Base-by-base conservation (phyloP, 2,329 filamentous ascomycete species). In the Penicillium palitans region DNA sequence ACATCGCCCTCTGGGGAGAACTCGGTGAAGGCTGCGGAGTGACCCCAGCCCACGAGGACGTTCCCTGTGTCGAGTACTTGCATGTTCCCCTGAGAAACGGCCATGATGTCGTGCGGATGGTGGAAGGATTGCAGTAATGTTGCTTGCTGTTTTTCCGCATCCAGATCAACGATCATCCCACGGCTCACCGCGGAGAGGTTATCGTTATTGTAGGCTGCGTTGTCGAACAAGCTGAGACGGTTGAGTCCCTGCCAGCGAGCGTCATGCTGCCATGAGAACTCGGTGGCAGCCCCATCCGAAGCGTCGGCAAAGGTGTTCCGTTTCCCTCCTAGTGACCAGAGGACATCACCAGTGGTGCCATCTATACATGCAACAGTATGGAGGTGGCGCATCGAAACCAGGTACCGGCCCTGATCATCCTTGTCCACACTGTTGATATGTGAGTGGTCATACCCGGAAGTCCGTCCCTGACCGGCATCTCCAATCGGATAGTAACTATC, bases 361-460 rank as follows among this genome's bases (percentile, higher is more conserved):
- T 78, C 73, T 35, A 78, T 71, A 54, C 76, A 76, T 33, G 74
- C 76, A 49, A 84, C 53, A 4, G 63, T 60, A 41, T 71, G 66
- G 17, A 65, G 63, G 35, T 72, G 76, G 17, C 80, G 76, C 1
- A 74, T 71, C 3, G 77, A 80, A 39, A 81, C 66, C 13, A 78
- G 64, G 50, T 78, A 78, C 52, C 74, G 73, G 15, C 76, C 80
- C 2, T 76, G 69, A 10, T 69, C 62, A 61, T 81, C 76, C 68
- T 83, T 83, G 67, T 80, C 79, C 55, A 82, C 73, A 42, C 78
- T 81, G 68, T 83, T 84, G 66, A 84, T 76, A 66, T 84, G 81
- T 66, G 83, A 82, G 65, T 79, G 84, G 65, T 84, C 82, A 70
- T 77, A 84, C 4, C 78, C 67, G 37, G 46, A 50, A 10, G 53